Evolutionary conservation across 1,139 yeast genomes (phyloP).

Genomic region (Hemisphaericaspora xylofermentans): DNA sequence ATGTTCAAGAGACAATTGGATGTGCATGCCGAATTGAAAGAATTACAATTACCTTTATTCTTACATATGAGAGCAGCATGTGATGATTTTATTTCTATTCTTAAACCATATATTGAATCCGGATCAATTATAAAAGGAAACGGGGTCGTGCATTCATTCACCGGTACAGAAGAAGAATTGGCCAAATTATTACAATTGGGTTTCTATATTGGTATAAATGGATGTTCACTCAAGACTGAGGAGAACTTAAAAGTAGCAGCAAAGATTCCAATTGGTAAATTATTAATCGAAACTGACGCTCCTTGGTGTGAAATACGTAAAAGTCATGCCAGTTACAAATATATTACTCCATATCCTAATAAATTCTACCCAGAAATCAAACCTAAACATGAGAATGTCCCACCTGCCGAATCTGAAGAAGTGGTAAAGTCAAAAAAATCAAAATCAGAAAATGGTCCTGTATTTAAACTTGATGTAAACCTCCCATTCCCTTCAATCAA

Average conservation of each 20-base stretch:
- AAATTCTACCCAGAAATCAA: conserved; percentile 48
- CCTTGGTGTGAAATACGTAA: conserved; percentile 97
- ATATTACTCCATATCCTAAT: conserved; percentile 54
- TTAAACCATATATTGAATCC: conserved; percentile 54
- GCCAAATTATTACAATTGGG: conserved; percentile 53
- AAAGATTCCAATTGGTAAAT: conserved; percentile 61
- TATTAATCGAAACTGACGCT: conserved; percentile 91
- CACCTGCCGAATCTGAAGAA: conserved; percentile 4
- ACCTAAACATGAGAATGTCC: neutral
- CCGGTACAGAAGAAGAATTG: conserved; percentile 73
- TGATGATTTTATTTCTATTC: conserved; percentile 67
- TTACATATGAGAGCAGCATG: conserved; percentile 89
- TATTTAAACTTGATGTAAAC: conserved; percentile 36
- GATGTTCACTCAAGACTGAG: conserved; percentile 82
- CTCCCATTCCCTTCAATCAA: conserved; percentile 65
- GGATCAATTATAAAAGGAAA: conserved; percentile 37
- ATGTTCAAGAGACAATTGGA: conserved; percentile 75
- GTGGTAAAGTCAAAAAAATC: conserved; percentile 6
- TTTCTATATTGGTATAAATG: conserved; percentile 80
- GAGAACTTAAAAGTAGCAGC: conserved; percentile 70
- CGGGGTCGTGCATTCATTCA: conserved; percentile 91
- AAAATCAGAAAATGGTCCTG: conserved; percentile 6
- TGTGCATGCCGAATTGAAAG: conserved; percentile 46
- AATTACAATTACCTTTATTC: conserved; percentile 68
- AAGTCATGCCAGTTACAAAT: conserved; percentile 72